Base-by-base conservation (phyloP, 202 grass and related monocot genomes). In the Bolboschoenoplectus hybrid region DNA sequence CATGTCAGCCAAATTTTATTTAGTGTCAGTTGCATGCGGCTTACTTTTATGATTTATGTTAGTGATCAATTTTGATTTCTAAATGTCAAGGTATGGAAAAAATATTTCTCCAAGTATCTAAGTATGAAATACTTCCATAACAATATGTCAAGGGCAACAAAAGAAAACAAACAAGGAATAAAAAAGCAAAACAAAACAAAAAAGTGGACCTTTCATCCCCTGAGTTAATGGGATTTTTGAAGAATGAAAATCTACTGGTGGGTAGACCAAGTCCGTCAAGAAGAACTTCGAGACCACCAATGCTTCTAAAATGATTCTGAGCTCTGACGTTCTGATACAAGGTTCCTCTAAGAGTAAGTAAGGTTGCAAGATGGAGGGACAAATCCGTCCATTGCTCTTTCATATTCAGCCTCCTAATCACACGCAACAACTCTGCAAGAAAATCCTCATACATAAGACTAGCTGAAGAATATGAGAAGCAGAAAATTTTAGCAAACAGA, bases 241-340 rank as follows among this genome's bases (percentile, higher is more conserved):
- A 91, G 92, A 91, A 67, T 56, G 83, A 91, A 94, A 93, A 88
- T 88, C 91, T 91, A 87, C 81, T 93, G 60, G 91, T 89, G 61
- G 95, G 95, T 82, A 94, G 82, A 85, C 95, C 95, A 68, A 94
- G 85, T 57, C 95, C 95, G 83, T 97, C 95, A 63, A 97, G 82
- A 50, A 97, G 64, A 89, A 97, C 89, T 90, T 97, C 92, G 67
- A 97, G 85, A 63, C 95, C 95, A 57, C 92, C 95, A 81, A 94
- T 94, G 89, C 91, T 97, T 94, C 88, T 97, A 85, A 97, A 91
- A 97, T 97, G 95, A 86, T 94, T 97, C 58, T 97, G 95, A 66
- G 95, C 92, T 46, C 81, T 87, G 53, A 88, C 88, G 72, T 98
- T 95, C 87, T 92, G 89, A 87, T 72, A 92, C 81, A 97, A 77